Base-by-base conservation (phyloP, 1,284 basidiomycete genomes). In the Fomitopsis pinicola region DNA sequence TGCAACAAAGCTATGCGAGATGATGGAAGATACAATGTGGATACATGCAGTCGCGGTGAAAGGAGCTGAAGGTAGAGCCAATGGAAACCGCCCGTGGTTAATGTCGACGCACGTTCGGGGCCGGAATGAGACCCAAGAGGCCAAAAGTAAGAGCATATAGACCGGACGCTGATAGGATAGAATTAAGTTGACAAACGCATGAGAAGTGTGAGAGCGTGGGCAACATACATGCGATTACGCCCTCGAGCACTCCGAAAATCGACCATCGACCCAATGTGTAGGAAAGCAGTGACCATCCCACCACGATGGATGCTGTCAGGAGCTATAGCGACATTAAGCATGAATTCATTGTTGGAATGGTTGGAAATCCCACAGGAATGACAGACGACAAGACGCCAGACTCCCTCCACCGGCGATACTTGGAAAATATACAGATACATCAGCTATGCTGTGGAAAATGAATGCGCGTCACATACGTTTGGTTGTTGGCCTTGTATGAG, bases 61-160 rank as follows among this genome's bases (percentile, higher is more conserved):
- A 45, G 42, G n/a, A 19, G 33, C n/a, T 30, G 55, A 42, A 14
- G 4, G 33, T 6, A 19, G 40, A 42, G 54, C 6, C 17, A 26
- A 26, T 19, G 9, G 22, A 33, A n/a, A 12, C 50, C 6, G 4
- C 28, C 35, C 5, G 45, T 12, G 3, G 38, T 69, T 55, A 72
- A 35, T 61, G 64, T 50, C 69, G 67, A 28, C 66, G 66, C 19
- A 71, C 66, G 55, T 64, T 70, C 14, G 88, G 88, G 33, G 82
- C 81, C 10, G 88, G 87, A 58, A 91, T 75, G 33, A 91, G 76
- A 1, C 89, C 89, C 61, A 91, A 78, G 42, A 90, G 71, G 30
- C 89, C 89, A 69, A 91, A 89, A 17, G 77, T 77, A 42, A 90
- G 77, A 10, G 84, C 83, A 67, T 91, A 91, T 52, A 90, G 70